Evolutionary conservation across 345 rosid genomes (phyloP), one percentile per base, ranked within the genome.

Genomic region (Aquilaria yunnanensis): DNA sequence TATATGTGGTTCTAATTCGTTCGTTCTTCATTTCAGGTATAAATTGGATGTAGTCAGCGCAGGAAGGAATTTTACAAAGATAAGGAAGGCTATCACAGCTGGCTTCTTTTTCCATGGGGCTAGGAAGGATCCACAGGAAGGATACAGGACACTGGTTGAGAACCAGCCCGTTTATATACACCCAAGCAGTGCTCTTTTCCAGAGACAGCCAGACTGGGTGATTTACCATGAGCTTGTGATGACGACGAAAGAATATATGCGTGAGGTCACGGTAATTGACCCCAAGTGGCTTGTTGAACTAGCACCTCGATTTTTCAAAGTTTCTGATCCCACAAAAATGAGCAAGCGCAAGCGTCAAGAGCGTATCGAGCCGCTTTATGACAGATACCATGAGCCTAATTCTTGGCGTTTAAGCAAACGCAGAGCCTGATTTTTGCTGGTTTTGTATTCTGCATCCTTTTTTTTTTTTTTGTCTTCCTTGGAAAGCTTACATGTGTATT

Each of bases 121-220:
- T 6, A 81, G 96, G 70, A 87, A 87, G 75, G 98, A 90, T 62
- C 98, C 94, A 1, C 96, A 85, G 50, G 96, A 83, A 61, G 97
- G 94, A 43, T 93, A 88, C 71, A 77, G 96, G 69, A 87, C 92
- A 5, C 67, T 90, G 5, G 96, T 88, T 29, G 91, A 84, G 81
- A 90, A 93, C 70, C 98, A 88, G 72, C 86, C 85, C 1, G 94
- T 90, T 0, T 88, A 90, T 65, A 85, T 93, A 52, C 98, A 93
- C 52, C 96, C 97, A 32, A 87, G 97, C 61, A 90, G 98, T 51
- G 88, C 96, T 1, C 84, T 93, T 77, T 93, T 84, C 69, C 96
- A 88, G 75, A 83, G 96, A 69, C 97, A 90, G 66, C 98, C 97
- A 23, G 98, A 90, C 31, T 90, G 98, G 98, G 94, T 87, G 56